Percentiles rank a stretch among this genome's conserved stretches.
phyloP scores from a whole-genome alignment of 345 rosid species.

The Zanthoxylum bungeanum region DNA sequence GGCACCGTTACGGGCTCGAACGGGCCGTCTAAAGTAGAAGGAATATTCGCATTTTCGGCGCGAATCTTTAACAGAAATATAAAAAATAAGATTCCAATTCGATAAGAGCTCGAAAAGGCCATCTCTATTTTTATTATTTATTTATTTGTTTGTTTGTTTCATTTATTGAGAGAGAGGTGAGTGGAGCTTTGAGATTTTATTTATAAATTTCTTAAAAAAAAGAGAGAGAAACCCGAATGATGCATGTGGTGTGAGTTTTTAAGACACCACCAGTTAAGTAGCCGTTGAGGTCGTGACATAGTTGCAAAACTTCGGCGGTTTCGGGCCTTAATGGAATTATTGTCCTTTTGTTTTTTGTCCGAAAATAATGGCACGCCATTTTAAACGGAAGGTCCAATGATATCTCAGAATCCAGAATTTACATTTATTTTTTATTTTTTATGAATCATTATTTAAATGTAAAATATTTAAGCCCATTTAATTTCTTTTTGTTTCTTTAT shows the following conservation, averaged over 20 bases:
- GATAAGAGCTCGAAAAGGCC: not conserved
- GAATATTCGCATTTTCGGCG: conserved; percentile 19
- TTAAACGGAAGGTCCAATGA: not conserved
- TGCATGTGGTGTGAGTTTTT: not conserved
- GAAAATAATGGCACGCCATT: not conserved
- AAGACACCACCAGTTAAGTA: not conserved
- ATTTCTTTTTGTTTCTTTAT: no score
- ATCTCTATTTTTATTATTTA: not conserved
- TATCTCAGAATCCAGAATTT: not conserved
- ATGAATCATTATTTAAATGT: no score
- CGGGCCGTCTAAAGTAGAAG: conserved; percentile 62
- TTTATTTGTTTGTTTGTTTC: not conserved
- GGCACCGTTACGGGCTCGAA: conserved; percentile 64
- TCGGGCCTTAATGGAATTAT: not conserved
- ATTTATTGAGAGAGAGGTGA: not conserved
- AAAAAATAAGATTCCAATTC: not conserved
- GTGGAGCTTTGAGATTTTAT: not conserved
- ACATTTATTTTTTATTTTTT: no score
- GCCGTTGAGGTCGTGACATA: not conserved
- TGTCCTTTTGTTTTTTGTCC: not conserved
- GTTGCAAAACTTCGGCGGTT: not conserved
- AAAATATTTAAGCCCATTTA: no score
- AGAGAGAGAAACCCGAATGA: not conserved
- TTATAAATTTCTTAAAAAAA: no score
- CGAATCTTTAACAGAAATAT: not conserved